A percentile compares a stretch with the other conserved stretches of the same genome.
These are phyloP conservation scores for Phascolomyces articulosus DNA, from an alignment of 371 early-diverging fungal genomes.

Conservation along the genomic window DNA sequence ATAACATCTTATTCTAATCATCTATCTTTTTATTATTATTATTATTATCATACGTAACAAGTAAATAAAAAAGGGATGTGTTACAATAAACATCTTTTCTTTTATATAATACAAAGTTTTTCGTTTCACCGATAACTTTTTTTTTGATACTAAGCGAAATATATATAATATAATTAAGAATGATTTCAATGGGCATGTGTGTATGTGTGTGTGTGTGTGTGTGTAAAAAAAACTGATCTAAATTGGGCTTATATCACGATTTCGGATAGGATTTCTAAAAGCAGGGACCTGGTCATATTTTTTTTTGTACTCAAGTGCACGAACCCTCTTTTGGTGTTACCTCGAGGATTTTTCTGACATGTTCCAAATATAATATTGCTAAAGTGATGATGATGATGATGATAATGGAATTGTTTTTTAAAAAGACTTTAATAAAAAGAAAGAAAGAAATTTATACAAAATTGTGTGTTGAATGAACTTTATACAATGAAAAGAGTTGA, in stretches of 20 bases:
- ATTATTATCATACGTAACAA: too few relatives aligned
- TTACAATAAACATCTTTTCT: too few relatives aligned
- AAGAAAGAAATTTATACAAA: conserved; percentile 17
- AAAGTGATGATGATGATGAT: not conserved
- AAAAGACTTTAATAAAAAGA: not conserved
- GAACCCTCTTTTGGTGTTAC: conserved; percentile 5
- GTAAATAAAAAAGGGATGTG: too few relatives aligned
- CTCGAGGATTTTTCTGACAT: conserved; percentile 7
- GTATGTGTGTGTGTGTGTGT: too few relatives aligned
- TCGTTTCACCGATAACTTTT: not conserved
- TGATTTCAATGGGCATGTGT: too few relatives aligned
- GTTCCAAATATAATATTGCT: not conserved
- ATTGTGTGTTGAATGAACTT: conserved; percentile 15
- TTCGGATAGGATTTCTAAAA: not conserved
- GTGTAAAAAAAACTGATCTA: too few relatives aligned
- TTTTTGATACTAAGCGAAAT: not conserved
- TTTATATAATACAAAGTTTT: too few relatives aligned
- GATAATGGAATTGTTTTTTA: not conserved
- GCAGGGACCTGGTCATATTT: not conserved
- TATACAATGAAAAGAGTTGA: conserved; percentile 12
- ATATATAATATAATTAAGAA: too few relatives aligned
- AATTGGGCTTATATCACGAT: not conserved
- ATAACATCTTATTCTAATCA: too few relatives aligned
- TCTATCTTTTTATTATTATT: too few relatives aligned
- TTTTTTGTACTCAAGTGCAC: conserved; percentile 1